Base-by-base conservation (phyloP, 1,284 basidiomycete genomes). In the Puccinia hordei region DNA sequence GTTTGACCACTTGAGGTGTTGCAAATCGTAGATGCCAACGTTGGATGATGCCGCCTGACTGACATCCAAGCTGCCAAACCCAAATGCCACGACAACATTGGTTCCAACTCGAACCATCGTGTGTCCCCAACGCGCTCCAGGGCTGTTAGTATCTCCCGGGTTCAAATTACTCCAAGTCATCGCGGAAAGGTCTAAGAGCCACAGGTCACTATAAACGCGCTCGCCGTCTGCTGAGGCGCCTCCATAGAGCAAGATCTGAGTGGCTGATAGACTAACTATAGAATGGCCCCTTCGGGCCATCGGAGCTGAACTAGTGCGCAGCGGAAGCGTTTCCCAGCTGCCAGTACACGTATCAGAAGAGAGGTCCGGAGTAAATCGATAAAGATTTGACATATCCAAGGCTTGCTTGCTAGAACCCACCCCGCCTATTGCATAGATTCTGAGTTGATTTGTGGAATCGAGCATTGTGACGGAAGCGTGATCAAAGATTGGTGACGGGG, bases 41-140 rank as follows among this genome's bases (percentile, higher is more conserved):
- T 24, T 68, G 30, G 68, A 30, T 17, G 76, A 44, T 19, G 76
- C 76, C 5, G 68, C n/a, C 41, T 46, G 76, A 61, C 76, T 72
- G 10, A n/a, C 19, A 22, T 61, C 76, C n/a, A 61, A 15, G 27
- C 66, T 46, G 22, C 76, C 66, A 49, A 44, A 79, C 0, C 76
- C 76, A 61, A 79, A 79, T 13, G 68, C 55, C 35, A 79, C 49
- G 33, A 79, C 44, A 1, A 79, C 66, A 17, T 68, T 65, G 33
- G 44, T 66, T 17, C 76, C 76, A 3, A 79, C 66, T 69, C 76
- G 46, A 22, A 53, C 57, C 76, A 79, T 79, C 6, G 68, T 57
- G 38, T 79, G 76, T 24, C 76, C 76, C 76, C 76, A 79, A 9
- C 76, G 76, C 3, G 76, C 35, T 30, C 46, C 65, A 24, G 76